Base-by-base conservation (phyloP, 345 rosid species). In the Limnanthes douglasii region DNA sequence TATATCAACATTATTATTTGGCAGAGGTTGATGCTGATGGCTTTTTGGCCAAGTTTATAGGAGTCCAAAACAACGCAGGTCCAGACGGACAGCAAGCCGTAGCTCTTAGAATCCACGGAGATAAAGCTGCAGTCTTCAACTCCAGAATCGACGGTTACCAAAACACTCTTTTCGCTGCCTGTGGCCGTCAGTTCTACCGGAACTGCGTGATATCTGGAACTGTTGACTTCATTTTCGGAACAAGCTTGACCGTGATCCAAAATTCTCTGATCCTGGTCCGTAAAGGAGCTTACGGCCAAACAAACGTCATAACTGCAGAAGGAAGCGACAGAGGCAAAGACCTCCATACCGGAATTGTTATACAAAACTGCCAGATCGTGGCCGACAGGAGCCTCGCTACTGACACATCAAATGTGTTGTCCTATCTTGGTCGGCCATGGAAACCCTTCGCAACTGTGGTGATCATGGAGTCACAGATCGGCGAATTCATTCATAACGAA, bases 381-480 rank as follows among this genome's bases (percentile, higher is more conserved):
- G 60, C 94, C 0, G 94, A 85, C 51, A 48, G 38, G 41, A 53
- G 47, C 8, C 79, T 77, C 8, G 43, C 21, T n/a, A 44, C 73
- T 0, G 52, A 36, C 0, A 68, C 44, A 39, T 39, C 58, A 28
- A 36, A 27, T 18, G 22, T 54, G 21, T 51, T 25, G 38, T 65
- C 82, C 1, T 85, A 61, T 60, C 41, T 85, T 34, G 93, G 96
- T 6, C 15, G 96, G 13, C 93, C 96, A 0, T 80, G 94, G 96
- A 80, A 72, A 57, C 4, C 13, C 14, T 60, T 1, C 17, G 39
- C 93, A 0, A 59, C 64, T 5, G 61, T 90, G 5, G 74, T 65
- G 0, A 15, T 80, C 11, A 69, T 76, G 61, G 86, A 83, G 43
- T 25, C 46, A 0, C 53, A 57, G 30, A 20, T 85, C 8, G 73